Evolutionary conservation across 768 basidiomycete genomes (phyloP), one percentile per base, ranked within the genome.

Genomic region (Punctularia strigosozonata): DNA sequence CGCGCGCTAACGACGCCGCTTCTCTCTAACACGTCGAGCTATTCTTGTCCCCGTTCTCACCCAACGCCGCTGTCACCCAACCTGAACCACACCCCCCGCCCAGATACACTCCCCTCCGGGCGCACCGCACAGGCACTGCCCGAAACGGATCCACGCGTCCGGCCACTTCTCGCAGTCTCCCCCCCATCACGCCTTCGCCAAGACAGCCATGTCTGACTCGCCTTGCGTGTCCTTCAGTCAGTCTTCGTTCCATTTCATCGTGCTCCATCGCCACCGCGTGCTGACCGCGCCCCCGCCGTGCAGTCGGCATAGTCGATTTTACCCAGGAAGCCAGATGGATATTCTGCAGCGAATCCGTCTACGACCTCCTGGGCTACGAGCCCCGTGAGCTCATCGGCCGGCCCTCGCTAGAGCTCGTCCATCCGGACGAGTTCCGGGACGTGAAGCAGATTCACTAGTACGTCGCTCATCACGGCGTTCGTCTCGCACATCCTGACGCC

Each of bases 241-340:
- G 80, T 72, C 25, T 39, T 42, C 45, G 37, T 20, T 46, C 30
- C 15, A 28, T 26, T n/a, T n/a, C n/a, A n/a, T 40, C 30, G 5
- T 32, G 45, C 37, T 37, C 37, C 13, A 28, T 28, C 26, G 10
- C 26, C 10, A 8, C 26, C 26, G 26, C 26, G 28, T 32, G 7
- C 37, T 36, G 13, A 38, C 35, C 46, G 25, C 17, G 17, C 31
- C 40, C 26, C 42, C 44, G 38, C 37, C 26, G 25, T 38, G 8
- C 51, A 85, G 84, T 87, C 43, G 80, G 75, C 15, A 87, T 86
- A 49, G 76, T 84, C 37, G 84, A 88, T 58, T 85, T 86, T 57
- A 75, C 80, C 3, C 71, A 79, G 58, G 68, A 83, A 78, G 81
- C 73, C 19, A 66, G 62, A 55, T 82, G 79, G 77, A 50, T 78